Conservation (phyloP, 2,329 filamentous ascomycete genomes). For the Lachnellula cervina region DNA sequence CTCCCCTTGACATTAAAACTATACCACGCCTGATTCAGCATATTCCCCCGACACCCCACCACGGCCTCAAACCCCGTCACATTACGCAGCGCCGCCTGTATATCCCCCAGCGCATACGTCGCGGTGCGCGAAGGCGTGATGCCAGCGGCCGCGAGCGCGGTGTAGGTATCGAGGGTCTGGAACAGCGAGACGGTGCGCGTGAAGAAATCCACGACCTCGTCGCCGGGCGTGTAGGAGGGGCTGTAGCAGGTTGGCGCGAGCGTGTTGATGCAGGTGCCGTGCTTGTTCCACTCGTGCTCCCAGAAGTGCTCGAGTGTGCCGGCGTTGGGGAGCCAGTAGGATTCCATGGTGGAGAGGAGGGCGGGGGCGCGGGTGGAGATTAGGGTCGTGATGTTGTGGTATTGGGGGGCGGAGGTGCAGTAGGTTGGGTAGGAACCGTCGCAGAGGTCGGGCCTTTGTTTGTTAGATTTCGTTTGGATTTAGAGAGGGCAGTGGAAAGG, state of each 20-base stretch:
- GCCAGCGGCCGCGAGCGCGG: slow-evolving; percentile 44
- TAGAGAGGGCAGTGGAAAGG: neutral
- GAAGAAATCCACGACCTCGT: slow-evolving; percentile 67
- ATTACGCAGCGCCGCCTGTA: slow-evolving; percentile 38
- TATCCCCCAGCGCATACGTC: slow-evolving; percentile 38
- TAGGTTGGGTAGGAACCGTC: slow-evolving; percentile 62
- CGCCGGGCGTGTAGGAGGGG: slow-evolving; percentile 46
- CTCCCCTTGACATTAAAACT: slow-evolving; percentile 7
- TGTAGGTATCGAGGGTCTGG: slow-evolving; percentile 49
- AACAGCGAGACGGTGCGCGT: slow-evolving; percentile 59
- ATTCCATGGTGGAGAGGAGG: slow-evolving; percentile 59
- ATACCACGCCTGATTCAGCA: slow-evolving; percentile 48
- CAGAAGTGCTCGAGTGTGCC: slow-evolving; percentile 59
- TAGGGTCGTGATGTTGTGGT: slow-evolving; percentile 59
- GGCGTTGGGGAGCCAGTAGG: slow-evolving; percentile 64
- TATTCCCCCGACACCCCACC: slow-evolving; percentile 39
- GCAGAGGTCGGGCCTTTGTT: slow-evolving; percentile 51
- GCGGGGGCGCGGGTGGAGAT: slow-evolving; percentile 31
- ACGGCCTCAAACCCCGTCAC: slow-evolving; percentile 43
- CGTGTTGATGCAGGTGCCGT: slow-evolving; percentile 69
- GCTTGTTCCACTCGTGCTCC: slow-evolving; percentile 72
- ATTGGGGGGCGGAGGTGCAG: slow-evolving; percentile 58
- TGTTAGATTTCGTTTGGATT: neutral
- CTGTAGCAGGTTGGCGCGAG: slow-evolving; percentile 62
- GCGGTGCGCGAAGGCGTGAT: slow-evolving; percentile 43